Conservation (phyloP, 352 stramenopile genomes). For the Pythium dissimile region DNA sequence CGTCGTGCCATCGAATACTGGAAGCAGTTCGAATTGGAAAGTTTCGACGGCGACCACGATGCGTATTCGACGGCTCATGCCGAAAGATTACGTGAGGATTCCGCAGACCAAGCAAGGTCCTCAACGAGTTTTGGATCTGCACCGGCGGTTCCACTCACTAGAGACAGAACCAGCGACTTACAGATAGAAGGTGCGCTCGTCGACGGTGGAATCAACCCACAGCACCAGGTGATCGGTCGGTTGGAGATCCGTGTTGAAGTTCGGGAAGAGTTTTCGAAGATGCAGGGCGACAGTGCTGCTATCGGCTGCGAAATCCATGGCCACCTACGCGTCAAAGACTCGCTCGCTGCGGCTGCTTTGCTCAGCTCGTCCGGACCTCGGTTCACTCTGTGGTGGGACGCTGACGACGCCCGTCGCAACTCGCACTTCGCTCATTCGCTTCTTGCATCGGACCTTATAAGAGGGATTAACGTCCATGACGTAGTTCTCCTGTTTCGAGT, state of each 20-base stretch:
- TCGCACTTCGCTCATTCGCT: constrained; percentile 40
- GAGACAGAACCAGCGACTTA: too few relatives aligned
- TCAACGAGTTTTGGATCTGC: too few relatives aligned
- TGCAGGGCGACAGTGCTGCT: neutral
- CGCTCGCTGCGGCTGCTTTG: neutral
- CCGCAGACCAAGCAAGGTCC: too few relatives aligned
- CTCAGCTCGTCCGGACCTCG: neutral
- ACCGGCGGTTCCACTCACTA: too few relatives aligned
- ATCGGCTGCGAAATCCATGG: constrained; percentile 45
- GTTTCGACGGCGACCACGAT: neutral
- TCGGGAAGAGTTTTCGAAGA: neutral
- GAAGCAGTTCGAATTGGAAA: constrained; percentile 11
- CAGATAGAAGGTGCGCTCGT: neutral
- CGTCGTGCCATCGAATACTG: constrained; percentile 7
- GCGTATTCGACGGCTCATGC: neutral
- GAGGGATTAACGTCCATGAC: neutral
- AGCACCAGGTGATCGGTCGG: neutral
- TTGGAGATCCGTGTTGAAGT: constrained; percentile 20
- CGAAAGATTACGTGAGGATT: neutral
- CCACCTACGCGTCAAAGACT: constrained; percentile 20
- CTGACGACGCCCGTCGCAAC: constrained; percentile 33
- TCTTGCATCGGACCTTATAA: neutral
- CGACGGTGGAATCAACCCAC: neutral
- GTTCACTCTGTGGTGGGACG: constrained; percentile 64
- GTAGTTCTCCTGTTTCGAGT: constrained; percentile 9